Base-by-base conservation (phyloP, 2,329 filamentous ascomycete species). In the Stylonectria norvegica region DNA sequence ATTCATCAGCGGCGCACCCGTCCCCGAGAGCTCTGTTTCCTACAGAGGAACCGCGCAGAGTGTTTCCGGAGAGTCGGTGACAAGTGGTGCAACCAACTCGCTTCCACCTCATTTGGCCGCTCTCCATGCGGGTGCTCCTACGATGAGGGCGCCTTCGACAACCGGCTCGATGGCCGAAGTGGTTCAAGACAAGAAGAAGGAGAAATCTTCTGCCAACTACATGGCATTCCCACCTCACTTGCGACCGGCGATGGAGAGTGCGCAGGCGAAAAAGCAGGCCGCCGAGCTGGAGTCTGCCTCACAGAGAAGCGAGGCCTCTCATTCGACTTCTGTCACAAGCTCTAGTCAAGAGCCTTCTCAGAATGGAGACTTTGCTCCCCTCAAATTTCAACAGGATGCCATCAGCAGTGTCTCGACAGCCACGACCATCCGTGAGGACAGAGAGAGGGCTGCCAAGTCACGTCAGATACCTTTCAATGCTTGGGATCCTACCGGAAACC, bases 391-490 rank as follows among this genome's bases (percentile, higher is more conserved):
- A n/a, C n/a, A n/a, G n/a, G n/a, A n/a, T n/a, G n/a, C n/a, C n/a
- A n/a, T n/a, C n/a, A n/a, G n/a, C n/a, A 61, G 50, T 15, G 35
- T 61, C 4, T 63, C 60, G 3, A 64, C 60, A 1, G 61, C 62
- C 5, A 62, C 58, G 1, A 63, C 60, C 1, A 11, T 58, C 8
- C 53, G 55, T 1, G 48, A 51, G 18, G 40, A 38, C 2, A 37
- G 42, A 18, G 38, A 43, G 8, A 40, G 44, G 7, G 22, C 5
- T 5, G 36, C 25, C 8, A 35, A 31, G 5, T 28, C 38, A 1
- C 46, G 36, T 0, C 33, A 43, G 10, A 40, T 55, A 1, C 20
- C 30, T 0, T 65, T 47, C 48, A 65, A 63, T 19, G 61, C 59
- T 2, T 67, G 62, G 61, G 61, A 61, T 8, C 14, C 51, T 1